A percentile compares a stretch with the other conserved stretches of the same genome.
These are phyloP conservation scores for Pleurotus tuoliensis DNA, from an alignment of 768 basidiomycete genomes.

Conservation along the genomic window DNA sequence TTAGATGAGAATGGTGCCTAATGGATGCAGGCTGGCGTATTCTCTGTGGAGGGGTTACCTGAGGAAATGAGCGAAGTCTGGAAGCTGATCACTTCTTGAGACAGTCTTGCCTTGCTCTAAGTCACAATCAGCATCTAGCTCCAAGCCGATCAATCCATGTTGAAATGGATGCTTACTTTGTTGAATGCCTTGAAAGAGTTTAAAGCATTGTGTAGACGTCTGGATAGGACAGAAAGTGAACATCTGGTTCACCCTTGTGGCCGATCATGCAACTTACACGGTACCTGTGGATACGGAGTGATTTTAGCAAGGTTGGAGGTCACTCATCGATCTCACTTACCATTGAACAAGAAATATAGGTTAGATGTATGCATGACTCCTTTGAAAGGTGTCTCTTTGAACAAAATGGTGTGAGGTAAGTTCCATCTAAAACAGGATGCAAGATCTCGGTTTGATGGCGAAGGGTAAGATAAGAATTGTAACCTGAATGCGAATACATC, in stretches of 20 bases:
- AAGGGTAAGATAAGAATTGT: neutral
- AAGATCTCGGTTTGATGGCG: neutral
- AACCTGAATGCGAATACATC: slow-evolving; percentile 34
- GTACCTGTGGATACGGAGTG: slow-evolving; percentile 20
- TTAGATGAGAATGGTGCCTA: slow-evolving; percentile 20
- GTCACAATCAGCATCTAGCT: neutral
- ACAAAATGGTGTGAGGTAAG: slow-evolving; percentile 37
- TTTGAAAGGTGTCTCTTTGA: slow-evolving; percentile 28
- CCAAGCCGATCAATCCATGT: neutral
- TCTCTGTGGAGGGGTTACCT: slow-evolving; percentile 23
- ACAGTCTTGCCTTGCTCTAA: slow-evolving; percentile 33
- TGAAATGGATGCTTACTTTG: slow-evolving; percentile 17
- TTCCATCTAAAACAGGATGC: slow-evolving; percentile 29
- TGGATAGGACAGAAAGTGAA: neutral
- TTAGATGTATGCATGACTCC: slow-evolving; percentile 43
- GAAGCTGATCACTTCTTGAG: slow-evolving; percentile 36
- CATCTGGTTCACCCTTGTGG: neutral
- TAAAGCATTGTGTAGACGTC: slow-evolving; percentile 27
- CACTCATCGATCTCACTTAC: slow-evolving; percentile 16
- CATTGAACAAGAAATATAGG: slow-evolving; percentile 39
- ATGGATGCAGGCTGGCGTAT: slow-evolving; percentile 17
- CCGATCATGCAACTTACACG: slow-evolving; percentile 17
- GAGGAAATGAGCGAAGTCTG: slow-evolving; percentile 38
- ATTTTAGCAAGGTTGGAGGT: neutral
- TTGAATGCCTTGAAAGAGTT: slow-evolving; percentile 35